A percentile compares a stretch with the other conserved stretches of the same genome.
Conservation (phyloP, 257 asterid species). For the Cynanchum wilfordii region DNA sequence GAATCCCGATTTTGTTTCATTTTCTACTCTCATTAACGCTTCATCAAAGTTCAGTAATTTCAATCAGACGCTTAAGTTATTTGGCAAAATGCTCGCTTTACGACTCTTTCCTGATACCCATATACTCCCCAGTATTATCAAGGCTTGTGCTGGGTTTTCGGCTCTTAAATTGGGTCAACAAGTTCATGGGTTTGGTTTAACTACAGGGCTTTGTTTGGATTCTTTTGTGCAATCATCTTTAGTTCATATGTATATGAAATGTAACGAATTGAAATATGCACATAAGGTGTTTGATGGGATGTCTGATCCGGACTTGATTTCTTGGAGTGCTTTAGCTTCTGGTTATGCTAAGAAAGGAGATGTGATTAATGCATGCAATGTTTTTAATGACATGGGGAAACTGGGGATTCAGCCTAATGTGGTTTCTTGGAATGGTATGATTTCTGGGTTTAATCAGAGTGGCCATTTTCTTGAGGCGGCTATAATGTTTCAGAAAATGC, state of each 20-base stretch:
- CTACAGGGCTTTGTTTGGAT: slow-evolving; percentile 53
- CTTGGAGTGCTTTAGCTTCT: slow-evolving; percentile 77
- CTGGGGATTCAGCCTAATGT: slow-evolving; percentile 58
- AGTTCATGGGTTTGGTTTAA: slow-evolving; percentile 63
- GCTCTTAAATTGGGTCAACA: slow-evolving; percentile 48
- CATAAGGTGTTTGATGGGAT: slow-evolving; percentile 48
- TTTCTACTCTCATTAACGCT: slow-evolving; percentile 56
- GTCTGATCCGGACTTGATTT: slow-evolving; percentile 52
- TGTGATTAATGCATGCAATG: slow-evolving; percentile 38
- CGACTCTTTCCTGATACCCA: slow-evolving; percentile 56
- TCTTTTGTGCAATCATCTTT: slow-evolving; percentile 65
- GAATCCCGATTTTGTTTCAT: slow-evolving; percentile 41
- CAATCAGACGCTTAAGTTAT: slow-evolving; percentile 34
- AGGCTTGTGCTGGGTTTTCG: slow-evolving; percentile 62
- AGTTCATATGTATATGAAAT: slow-evolving; percentile 64
- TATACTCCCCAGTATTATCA: slow-evolving; percentile 58
- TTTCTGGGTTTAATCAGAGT: slow-evolving; percentile 89
- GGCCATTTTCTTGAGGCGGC: slow-evolving; percentile 56
- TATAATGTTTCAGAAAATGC: slow-evolving; percentile 59
- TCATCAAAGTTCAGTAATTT: slow-evolving; percentile 50
- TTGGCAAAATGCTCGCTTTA: slow-evolving; percentile 36
- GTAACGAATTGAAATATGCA: slow-evolving; percentile 44
- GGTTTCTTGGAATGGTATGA: slow-evolving; percentile 88
- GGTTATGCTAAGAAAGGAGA: slow-evolving; percentile 80
- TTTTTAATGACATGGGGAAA: slow-evolving; percentile 35